Percentiles rank a stretch among this genome's conserved stretches.
Evolutionary conservation across 2,329 filamentous ascomycete genomes (phyloP).

Genomic region (Neonectria coccinea): DNA sequence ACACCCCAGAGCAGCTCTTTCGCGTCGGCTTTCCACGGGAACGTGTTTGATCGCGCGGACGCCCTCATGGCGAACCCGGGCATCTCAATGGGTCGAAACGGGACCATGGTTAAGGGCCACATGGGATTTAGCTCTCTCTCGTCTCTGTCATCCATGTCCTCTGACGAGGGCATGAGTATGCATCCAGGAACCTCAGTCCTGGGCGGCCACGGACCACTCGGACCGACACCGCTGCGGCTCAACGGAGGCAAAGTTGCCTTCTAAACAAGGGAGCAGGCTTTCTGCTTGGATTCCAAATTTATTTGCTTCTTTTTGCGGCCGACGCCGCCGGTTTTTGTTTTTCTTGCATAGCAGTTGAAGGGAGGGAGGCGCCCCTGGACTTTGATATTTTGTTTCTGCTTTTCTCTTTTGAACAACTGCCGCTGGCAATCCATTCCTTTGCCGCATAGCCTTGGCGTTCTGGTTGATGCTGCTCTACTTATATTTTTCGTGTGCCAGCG

Average conservation of each 20-base stretch:
- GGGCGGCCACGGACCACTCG: slow-evolving; percentile 49
- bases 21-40: slow-evolving; percentile 64
- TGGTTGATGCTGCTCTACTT: slow-evolving; percentile 26
- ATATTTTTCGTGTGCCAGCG: slow-evolving; percentile 33
- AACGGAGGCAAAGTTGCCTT: slow-evolving; percentile 55
- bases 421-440: slow-evolving; percentile 40
- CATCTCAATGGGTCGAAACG: slow-evolving; percentile 66
- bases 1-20: slow-evolving; percentile 72
- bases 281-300: slow-evolving; percentile 31
- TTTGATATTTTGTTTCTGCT: slow-evolving; percentile 23
- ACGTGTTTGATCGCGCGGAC: slow-evolving; percentile 71
- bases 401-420: slow-evolving; percentile 31
- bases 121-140: slow-evolving; percentile 55
- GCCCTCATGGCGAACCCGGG: slow-evolving; percentile 69
- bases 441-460: slow-evolving; percentile 46
- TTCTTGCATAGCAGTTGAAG: slow-evolving; percentile 36
- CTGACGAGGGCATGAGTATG: slow-evolving; percentile 52
- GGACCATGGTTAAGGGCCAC: slow-evolving; percentile 58
- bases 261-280: slow-evolving; percentile 37
- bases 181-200: slow-evolving; percentile 44
- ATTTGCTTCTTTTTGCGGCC: slow-evolving; percentile 14
- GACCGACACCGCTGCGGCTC: slow-evolving; percentile 50
- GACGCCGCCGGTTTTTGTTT: slow-evolving; percentile 16
- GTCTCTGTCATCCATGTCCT: slow-evolving; percentile 57
- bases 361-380: slow-evolving; percentile 15